Conservation (phyloP, 352 stramenopile species). For the Pythium vanterpoolii region DNA sequence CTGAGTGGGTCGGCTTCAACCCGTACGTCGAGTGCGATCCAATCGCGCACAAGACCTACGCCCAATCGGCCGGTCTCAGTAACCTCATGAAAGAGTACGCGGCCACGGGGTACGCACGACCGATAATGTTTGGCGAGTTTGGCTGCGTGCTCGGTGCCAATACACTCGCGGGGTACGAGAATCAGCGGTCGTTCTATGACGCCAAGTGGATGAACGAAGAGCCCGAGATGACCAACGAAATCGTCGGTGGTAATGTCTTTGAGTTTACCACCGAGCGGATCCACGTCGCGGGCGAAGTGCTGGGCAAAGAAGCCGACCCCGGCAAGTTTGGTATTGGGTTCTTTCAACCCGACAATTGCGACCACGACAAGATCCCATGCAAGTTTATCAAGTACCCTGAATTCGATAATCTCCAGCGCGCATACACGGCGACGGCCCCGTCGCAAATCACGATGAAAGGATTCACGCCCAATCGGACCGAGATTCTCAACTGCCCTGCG, state of each 20-base stretch:
- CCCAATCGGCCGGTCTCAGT: conserved; percentile 42
- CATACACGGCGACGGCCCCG: conserved; percentile 40
- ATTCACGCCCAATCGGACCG: neutral
- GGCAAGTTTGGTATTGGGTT: conserved; percentile 62
- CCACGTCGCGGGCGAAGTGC: conserved; percentile 45
- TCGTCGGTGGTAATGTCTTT: conserved; percentile 80
- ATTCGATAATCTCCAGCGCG: conserved; percentile 45
- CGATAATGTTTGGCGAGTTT: conserved; percentile 72
- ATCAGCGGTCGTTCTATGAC: conserved; percentile 57
- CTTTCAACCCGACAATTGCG: conserved; percentile 57
- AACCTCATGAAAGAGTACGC: conserved; percentile 62
- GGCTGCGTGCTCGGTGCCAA: conserved; percentile 59
- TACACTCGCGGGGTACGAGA: conserved; percentile 56
- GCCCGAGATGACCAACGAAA: conserved; percentile 60
- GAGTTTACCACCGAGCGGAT: conserved; percentile 75
- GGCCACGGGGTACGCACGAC: conserved; percentile 36
- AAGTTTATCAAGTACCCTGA: conserved; percentile 59
- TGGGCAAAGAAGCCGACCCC: conserved; percentile 41
- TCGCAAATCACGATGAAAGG: conserved; percentile 33
- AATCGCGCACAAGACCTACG: conserved; percentile 37
- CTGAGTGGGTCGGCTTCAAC: conserved; percentile 52
- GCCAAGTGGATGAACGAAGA: conserved; percentile 87
- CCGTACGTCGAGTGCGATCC: conserved; percentile 63
- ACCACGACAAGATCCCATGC: conserved; percentile 45
- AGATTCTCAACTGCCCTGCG: conserved; percentile 27